Evolutionary conservation across 2,329 filamentous ascomycete species (phyloP).

Genomic region (Diplodia seriata): DNA sequence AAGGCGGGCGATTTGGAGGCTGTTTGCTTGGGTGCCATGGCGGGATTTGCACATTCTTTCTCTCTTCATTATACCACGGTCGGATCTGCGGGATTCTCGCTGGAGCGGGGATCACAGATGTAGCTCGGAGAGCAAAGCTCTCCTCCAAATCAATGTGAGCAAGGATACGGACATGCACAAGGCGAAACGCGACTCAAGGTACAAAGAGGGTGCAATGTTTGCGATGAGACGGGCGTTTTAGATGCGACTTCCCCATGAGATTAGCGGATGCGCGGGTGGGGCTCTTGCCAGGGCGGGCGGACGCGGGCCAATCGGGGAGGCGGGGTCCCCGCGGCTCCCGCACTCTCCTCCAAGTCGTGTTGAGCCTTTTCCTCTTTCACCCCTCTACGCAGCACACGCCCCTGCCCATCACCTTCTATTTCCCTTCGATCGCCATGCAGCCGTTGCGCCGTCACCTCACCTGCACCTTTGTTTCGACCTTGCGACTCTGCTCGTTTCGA

Average conservation of each 20-base stretch:
- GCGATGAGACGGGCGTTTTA: constrained; percentile 7
- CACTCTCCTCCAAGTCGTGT: no score
- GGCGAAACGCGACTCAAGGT: neutral
- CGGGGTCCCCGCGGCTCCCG: constrained; percentile 3
- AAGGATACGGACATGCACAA: neutral
- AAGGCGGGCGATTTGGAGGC: neutral
- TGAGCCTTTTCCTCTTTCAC: no score
- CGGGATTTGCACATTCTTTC: neutral
- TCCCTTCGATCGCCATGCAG: neutral
- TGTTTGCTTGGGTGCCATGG: neutral
- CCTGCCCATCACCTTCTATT: neutral
- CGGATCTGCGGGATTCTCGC: neutral
- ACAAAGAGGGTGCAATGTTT: no score
- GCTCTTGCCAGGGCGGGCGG: neutral
- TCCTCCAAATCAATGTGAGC: neutral
- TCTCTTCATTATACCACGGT: neutral
- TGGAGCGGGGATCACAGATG: neutral
- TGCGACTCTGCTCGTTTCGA: neutral
- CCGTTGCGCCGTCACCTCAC: neutral
- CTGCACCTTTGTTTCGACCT: no score
- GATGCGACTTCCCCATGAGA: constrained; percentile 22
- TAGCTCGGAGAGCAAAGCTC: neutral
- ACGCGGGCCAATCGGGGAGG: constrained; percentile 18
- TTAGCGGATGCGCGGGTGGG: constrained; percentile 10
- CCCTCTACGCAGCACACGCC: no score